Conservation (phyloP, 768 basidiomycete genomes). For the Phlebiopsis gigantea region DNA sequence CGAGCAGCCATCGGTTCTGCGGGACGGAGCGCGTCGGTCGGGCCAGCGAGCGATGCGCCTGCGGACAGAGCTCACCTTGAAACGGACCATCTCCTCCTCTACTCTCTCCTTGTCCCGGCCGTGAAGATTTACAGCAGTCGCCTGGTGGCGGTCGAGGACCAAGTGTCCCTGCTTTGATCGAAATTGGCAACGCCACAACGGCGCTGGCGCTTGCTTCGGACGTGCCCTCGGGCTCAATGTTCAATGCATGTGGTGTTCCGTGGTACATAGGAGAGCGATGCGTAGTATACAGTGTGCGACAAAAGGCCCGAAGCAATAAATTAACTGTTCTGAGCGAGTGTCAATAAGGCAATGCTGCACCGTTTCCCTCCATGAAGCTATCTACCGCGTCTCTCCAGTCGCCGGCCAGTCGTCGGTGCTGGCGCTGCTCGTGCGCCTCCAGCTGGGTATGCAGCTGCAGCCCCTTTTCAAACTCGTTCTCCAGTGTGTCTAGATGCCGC, state of each 20-base stretch:
- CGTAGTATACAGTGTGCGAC: background rate
- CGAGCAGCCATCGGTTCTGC: slow-evolving; percentile 85
- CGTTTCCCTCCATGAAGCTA: background rate
- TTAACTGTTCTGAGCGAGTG: background rate
- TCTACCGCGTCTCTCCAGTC: slow-evolving; percentile 10
- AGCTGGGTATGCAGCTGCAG: background rate
- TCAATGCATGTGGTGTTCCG: too few relatives aligned
- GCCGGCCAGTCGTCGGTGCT: background rate
- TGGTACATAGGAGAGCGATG: too few relatives aligned
- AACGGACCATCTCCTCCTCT: slow-evolving; percentile 75
- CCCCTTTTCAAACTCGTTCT: slow-evolving; percentile 2
- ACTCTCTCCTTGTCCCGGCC: too few relatives aligned
- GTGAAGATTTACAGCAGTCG: too few relatives aligned
- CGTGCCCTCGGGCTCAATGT: too few relatives aligned
- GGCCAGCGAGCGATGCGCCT: background rate
- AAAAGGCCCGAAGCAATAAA: background rate
- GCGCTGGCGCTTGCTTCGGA: background rate
- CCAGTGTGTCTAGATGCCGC: slow-evolving; percentile 1
- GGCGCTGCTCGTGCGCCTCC: background rate
- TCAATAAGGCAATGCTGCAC: background rate
- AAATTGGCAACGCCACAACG: slow-evolving; percentile 2
- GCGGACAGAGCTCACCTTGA: slow-evolving; percentile 43
- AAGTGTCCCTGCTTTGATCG: too few relatives aligned
- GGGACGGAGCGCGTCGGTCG: background rate
- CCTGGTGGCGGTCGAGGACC: too few relatives aligned